A percentile compares a stretch with the other conserved stretches of the same genome.
phyloP scores from a whole-genome alignment of 306 rosid species.

The Corylus americana region DNA sequence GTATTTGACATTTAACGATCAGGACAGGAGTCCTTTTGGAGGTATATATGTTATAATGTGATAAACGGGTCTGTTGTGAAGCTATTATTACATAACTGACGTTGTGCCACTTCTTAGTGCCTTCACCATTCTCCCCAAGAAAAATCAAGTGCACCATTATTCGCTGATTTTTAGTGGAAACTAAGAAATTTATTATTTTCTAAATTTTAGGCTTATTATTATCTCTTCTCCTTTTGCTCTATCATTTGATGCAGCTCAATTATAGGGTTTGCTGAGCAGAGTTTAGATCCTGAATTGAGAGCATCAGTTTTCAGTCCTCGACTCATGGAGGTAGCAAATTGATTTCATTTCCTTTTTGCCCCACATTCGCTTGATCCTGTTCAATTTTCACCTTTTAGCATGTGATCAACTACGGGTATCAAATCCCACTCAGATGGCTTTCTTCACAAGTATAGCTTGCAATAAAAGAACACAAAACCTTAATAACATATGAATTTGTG shows the following conservation, averaged over 20 bases:
- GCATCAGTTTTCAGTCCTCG: slow-evolving; percentile 91
- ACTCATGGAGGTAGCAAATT: slow-evolving; percentile 81
- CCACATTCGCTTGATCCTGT: slow-evolving; percentile 11
- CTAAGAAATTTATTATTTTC: slow-evolving; percentile 1
- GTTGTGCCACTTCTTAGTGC: neutral
- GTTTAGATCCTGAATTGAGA: slow-evolving; percentile 74
- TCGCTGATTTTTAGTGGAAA: neutral
- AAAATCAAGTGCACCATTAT: neutral
- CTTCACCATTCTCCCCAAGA: neutral
- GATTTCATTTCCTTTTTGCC: slow-evolving; percentile 29
- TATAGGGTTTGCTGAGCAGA: slow-evolving; percentile 81
- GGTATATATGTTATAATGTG: neutral
- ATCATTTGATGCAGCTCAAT: slow-evolving; percentile 67
- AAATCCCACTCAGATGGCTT: neutral
- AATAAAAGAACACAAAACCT: neutral
- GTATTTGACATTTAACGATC: neutral
- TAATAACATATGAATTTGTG: slow-evolving; percentile 17
- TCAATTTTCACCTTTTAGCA: slow-evolving; percentile 5
- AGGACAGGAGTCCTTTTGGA: neutral
- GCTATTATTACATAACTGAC: neutral
- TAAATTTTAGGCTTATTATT: slow-evolving; percentile 9
- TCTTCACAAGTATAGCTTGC: neutral
- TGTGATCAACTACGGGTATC: slow-evolving; percentile 10
- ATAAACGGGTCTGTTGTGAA: neutral
- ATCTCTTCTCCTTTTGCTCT: slow-evolving; percentile 15